These are phyloP conservation scores for Acacia melanoxylon DNA, from an alignment of 306 rosid genomes.

Conservation along the genomic window DNA sequence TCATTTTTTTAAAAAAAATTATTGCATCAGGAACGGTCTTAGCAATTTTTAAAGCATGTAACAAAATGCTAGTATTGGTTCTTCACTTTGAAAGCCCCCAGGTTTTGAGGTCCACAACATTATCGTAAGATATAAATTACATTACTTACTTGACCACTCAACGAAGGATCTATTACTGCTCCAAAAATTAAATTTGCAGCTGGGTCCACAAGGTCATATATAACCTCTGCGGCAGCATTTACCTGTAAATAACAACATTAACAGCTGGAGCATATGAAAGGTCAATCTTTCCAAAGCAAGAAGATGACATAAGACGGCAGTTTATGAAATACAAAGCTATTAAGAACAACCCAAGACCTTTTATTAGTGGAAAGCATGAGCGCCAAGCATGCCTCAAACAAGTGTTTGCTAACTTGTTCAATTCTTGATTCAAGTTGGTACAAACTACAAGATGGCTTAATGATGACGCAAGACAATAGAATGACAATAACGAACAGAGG, in stretches of 20 bases:
- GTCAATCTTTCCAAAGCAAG: not conserved
- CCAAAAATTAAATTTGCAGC: constrained; percentile 88
- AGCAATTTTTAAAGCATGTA: not conserved
- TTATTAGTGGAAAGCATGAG: not conserved
- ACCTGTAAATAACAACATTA: constrained; percentile 49
- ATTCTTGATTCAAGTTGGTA: not conserved
- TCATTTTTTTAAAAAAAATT: not conserved
- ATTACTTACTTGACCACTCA: constrained; percentile 78
- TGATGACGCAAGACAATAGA: not conserved
- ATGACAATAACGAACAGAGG: not conserved
- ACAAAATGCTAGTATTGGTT: not conserved
- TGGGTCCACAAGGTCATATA: constrained; percentile 91
- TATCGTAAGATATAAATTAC: not conserved
- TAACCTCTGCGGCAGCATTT: constrained; percentile 90
- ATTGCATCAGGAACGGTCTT: not conserved
- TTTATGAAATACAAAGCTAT: constrained; percentile 16
- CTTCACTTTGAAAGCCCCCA: not conserved
- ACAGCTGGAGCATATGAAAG: constrained; percentile 16
- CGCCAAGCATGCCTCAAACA: constrained; percentile 7
- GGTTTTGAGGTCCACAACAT: not conserved
- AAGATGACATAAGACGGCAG: constrained; percentile 20
- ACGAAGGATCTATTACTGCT: constrained; percentile 87
- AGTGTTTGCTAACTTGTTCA: constrained; percentile 7
- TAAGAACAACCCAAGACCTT: not conserved
- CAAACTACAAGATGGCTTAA: not conserved